Evolutionary conservation across 1,284 basidiomycete species (phyloP).

Genomic region (Boletellus deceptivus): DNA sequence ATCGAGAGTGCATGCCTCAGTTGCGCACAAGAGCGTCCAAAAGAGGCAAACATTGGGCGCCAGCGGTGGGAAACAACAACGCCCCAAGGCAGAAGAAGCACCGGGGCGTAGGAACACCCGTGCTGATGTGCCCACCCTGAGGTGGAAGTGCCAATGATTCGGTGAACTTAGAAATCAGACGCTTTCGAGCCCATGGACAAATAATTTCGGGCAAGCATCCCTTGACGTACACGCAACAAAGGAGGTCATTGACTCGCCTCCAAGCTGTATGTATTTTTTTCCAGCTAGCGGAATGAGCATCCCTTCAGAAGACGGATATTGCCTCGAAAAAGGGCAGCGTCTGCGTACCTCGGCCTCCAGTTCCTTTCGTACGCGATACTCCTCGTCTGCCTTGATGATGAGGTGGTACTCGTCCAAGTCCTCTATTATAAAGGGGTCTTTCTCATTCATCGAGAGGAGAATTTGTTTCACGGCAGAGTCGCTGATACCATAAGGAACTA

Average conservation of each 20-base stretch:
- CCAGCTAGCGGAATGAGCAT: constrained; percentile 21
- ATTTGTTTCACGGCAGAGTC: constrained; percentile 92
- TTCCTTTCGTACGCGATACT: constrained; percentile 68
- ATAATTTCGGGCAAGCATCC: not conserved
- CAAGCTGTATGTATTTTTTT: constrained; percentile 45
- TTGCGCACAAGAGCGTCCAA: not conserved
- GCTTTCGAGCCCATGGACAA: not conserved
- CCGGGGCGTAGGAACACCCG: not conserved
- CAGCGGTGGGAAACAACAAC: not conserved
- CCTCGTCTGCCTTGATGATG: constrained; percentile 78
- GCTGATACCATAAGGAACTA: constrained; percentile 38
- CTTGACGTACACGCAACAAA: not conserved
- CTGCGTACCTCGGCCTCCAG: constrained; percentile 69
- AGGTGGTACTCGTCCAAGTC: constrained; percentile 85
- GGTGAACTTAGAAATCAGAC: not conserved
- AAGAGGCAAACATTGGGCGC: not conserved
- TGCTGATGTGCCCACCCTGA: not conserved
- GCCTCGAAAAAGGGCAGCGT: not conserved
- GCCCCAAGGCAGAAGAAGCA: not conserved
- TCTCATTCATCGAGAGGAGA: constrained; percentile 79
- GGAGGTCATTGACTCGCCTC: constrained; percentile 26
- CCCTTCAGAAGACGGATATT: not conserved
- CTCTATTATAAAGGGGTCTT: constrained; percentile 77
- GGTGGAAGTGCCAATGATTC: not conserved
- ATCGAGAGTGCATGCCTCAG: not conserved